Conservation (phyloP, 768 basidiomycete genomes). For the Auriscalpium orientale region DNA sequence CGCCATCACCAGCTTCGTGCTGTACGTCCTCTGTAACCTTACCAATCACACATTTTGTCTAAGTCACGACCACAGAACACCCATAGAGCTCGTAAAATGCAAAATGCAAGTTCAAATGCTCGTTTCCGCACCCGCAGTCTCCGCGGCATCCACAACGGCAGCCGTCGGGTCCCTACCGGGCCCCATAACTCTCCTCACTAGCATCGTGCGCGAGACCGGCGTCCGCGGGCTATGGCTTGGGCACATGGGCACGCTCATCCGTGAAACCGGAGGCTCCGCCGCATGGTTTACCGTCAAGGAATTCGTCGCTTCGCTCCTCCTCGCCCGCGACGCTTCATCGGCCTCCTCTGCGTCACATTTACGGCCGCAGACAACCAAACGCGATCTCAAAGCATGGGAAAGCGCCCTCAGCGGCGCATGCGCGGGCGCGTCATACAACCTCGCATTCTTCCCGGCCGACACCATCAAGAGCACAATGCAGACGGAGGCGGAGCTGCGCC, state of each 20-base stretch:
- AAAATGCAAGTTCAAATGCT: constrained; percentile 98
- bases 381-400: constrained; percentile 50
- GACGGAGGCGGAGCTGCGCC: constrained; percentile 82
- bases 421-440: constrained; percentile 79
- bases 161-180: constrained; percentile 48
- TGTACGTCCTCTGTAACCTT: constrained; percentile 43
- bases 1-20: constrained; percentile 73
- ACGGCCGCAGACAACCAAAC: constrained; percentile 10
- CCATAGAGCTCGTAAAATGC: constrained; percentile 93
- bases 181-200: constrained; percentile 57
- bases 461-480: constrained; percentile 92
- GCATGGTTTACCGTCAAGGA: constrained; percentile 94
- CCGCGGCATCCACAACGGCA: constrained; percentile 13
- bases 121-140: constrained; percentile 36
- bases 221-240: constrained; percentile 92
- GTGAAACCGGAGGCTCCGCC: constrained; percentile 85
- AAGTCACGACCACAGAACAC: constrained; percentile 48
- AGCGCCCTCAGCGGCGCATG: constrained; percentile 80
- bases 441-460: constrained; percentile 93
- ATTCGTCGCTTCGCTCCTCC: constrained; percentile 53
- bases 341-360: too few relatives aligned
- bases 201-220: constrained; percentile 60
- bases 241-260: constrained; percentile 86
- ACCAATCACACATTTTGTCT: neutral
- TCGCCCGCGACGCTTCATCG: constrained; percentile 34